These are phyloP conservation scores for Aphanocladium album DNA, from an alignment of 2,329 filamentous ascomycete species.

Conservation along the genomic window DNA sequence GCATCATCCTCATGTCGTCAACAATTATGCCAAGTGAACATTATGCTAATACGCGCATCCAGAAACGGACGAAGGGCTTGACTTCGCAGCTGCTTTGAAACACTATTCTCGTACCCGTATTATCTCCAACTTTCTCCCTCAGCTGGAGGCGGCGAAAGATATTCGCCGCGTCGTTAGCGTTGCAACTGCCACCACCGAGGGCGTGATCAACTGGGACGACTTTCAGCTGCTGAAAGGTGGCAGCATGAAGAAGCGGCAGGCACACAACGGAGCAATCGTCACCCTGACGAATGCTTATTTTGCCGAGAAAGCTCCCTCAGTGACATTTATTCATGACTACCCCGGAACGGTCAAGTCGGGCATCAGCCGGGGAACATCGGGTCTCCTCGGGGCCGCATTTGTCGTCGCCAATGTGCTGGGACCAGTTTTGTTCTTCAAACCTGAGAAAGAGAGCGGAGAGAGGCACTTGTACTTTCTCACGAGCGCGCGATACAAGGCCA, in stretches of 20 bases:
- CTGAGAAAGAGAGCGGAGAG: not conserved
- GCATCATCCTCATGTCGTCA: too few species aligned
- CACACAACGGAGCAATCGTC: not conserved
- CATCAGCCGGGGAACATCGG: not conserved
- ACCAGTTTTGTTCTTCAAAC: not conserved
- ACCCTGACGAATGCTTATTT: not conserved
- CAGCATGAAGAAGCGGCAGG: not conserved
- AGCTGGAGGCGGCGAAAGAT: not conserved
- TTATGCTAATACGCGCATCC: not conserved
- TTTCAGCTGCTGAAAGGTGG: not conserved
- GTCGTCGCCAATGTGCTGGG: not conserved
- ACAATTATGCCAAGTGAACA: too few species aligned
- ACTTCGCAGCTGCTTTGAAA: conserved; percentile 44
- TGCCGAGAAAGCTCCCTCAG: not conserved
- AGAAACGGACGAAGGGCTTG: conserved; percentile 56
- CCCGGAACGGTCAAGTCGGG: not conserved
- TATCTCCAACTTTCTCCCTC: conserved; percentile 51
- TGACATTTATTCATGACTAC: not conserved
- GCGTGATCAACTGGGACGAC: not conserved
- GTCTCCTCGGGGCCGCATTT: not conserved
- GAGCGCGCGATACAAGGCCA: not conserved
- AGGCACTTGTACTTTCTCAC: not conserved
- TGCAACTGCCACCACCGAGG: not conserved
- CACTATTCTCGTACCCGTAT: conserved; percentile 57
- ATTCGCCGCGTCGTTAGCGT: conserved; percentile 2